These are phyloP conservation scores for Plasmopara viticola DNA, from an alignment of 352 stramenopile species.

Conservation along the genomic window DNA sequence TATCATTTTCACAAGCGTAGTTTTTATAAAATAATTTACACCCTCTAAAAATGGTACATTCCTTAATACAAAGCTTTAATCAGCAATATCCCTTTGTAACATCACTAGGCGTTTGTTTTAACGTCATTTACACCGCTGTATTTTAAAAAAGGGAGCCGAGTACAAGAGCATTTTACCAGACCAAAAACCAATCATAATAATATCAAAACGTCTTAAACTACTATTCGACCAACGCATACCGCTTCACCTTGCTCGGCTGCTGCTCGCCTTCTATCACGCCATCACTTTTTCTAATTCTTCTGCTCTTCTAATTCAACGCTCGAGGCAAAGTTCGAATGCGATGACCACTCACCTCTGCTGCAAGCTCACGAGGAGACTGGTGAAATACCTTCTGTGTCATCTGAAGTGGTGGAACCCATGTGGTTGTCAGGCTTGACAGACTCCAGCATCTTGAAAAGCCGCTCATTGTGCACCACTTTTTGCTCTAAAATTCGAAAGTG, in stretches of 20 bases:
- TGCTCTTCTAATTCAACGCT: conserved; percentile 8
- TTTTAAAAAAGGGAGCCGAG: too few species aligned
- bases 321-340: too few species aligned
- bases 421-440: conserved; percentile 63
- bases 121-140: too few species aligned
- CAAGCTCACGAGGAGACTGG: conserved; percentile 25
- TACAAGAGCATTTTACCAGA: conserved; percentile 7
- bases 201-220: conserved; percentile 26
- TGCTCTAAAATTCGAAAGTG: conserved; percentile 68
- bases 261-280: conserved; percentile 18
- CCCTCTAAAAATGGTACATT: too few species aligned
- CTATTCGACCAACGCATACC: conserved; percentile 12
- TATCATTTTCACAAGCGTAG: not conserved
- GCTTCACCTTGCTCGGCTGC: conserved; percentile 18
- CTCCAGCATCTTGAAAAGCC: conserved; percentile 67
- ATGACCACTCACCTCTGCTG: not conserved
- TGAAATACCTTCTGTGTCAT: conserved; percentile 26
- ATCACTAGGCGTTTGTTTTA: too few species aligned
- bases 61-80: too few species aligned
- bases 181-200: conserved; percentile 31
- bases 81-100: too few species aligned
- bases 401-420: conserved; percentile 38
- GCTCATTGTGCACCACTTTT: conserved; percentile 43
- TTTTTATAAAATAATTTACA: not conserved
- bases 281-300: conserved; percentile 14